Evolutionary conservation across 1,284 basidiomycete species (phyloP).

Genomic region (Pseudozyma hubeiensis): DNA sequence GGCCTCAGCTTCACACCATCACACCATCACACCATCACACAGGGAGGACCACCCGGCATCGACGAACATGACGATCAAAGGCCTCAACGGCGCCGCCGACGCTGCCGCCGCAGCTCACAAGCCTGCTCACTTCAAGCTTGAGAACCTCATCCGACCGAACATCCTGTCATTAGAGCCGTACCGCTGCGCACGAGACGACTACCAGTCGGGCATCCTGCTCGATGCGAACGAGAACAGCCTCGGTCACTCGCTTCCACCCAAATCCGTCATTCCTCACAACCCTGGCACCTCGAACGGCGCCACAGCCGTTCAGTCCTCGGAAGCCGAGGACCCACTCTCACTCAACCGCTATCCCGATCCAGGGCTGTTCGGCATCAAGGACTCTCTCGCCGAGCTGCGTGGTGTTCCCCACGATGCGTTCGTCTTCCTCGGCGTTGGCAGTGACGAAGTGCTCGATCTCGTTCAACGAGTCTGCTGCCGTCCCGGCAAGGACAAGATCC

Average conservation of each 20-base stretch:
- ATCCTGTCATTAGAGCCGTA: slow-evolving; percentile 93
- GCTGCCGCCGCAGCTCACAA: slow-evolving; percentile 55
- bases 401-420: slow-evolving; percentile 69
- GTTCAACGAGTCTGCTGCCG: slow-evolving; percentile 88
- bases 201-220: slow-evolving; percentile 89
- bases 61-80: slow-evolving; percentile 48
- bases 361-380: slow-evolving; percentile 82
- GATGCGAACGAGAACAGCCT: slow-evolving; percentile 98
- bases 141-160: slow-evolving; percentile 82
- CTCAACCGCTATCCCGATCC: slow-evolving; percentile 90
- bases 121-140: slow-evolving; percentile 67
- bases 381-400: slow-evolving; percentile 77
- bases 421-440: slow-evolving; percentile 94
- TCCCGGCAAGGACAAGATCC: slow-evolving; percentile 81
- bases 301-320: slow-evolving; percentile 23
- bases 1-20: not conserved
- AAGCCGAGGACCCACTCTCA: slow-evolving; percentile 69
- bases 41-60: not conserved
- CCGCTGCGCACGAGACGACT: slow-evolving; percentile 96
- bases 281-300: slow-evolving; percentile 21
- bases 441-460: slow-evolving; percentile 95
- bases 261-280: slow-evolving; percentile 50
- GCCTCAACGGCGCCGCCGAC: slow-evolving; percentile 34
- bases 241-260: slow-evolving; percentile 80
- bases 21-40: not conserved